Conservation (phyloP, 1,139 yeast genomes). For the Candida sojae region DNA sequence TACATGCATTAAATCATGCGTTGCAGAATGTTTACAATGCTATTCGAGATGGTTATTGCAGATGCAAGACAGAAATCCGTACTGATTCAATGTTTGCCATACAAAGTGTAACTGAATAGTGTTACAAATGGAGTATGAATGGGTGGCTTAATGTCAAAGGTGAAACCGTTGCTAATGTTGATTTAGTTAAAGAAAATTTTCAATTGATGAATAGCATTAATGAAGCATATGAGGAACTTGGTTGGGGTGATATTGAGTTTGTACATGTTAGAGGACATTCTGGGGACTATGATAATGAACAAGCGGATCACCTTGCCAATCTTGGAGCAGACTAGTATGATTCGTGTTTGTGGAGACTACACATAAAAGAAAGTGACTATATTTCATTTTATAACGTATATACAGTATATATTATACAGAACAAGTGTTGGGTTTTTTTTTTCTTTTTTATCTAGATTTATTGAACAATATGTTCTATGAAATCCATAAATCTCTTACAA, state of each 20-base stretch:
- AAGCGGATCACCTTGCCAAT: constrained; percentile 76
- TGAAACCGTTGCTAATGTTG: constrained; percentile 50
- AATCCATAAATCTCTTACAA: neutral
- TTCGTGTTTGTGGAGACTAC: too few relatives aligned
- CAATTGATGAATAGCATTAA: constrained; percentile 30
- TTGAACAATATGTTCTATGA: neutral
- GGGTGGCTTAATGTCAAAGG: constrained; percentile 53
- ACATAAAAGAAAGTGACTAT: too few relatives aligned
- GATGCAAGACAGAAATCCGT: constrained; percentile 30
- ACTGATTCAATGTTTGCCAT: constrained; percentile 64
- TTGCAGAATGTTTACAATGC: constrained; percentile 37
- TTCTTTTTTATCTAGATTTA: neutral
- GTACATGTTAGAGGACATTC: constrained; percentile 74
- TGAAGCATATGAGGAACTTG: constrained; percentile 20
- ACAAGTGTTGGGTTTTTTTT: too few relatives aligned
- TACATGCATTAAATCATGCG: constrained; percentile 65
- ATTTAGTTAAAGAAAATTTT: constrained; percentile 41
- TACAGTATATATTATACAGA: too few relatives aligned
- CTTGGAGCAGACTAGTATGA: constrained; percentile 23
- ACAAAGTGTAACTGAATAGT: constrained; percentile 53
- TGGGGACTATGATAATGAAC: constrained; percentile 70
- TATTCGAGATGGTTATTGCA: constrained; percentile 3
- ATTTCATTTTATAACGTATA: too few relatives aligned
- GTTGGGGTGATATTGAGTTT: constrained; percentile 39
- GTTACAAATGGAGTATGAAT: constrained; percentile 50